Percentiles rank a stretch among this genome's conserved stretches.
phyloP scores from a whole-genome alignment of 345 rosid genomes.

The Lenwebbia sp. region DNA sequence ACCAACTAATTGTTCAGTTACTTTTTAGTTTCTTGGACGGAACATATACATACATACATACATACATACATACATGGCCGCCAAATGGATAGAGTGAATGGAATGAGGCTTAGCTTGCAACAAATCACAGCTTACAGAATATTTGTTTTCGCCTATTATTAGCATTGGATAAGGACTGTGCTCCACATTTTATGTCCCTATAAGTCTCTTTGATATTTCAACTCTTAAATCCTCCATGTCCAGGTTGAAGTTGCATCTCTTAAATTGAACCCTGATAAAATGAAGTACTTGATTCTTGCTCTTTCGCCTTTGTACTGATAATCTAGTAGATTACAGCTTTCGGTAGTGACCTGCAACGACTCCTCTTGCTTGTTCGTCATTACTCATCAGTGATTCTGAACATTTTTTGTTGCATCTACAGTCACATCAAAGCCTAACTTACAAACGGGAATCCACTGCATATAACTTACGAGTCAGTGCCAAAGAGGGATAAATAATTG shows the following conservation, averaged over 20 bases:
- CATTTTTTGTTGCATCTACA: neutral
- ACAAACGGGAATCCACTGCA: neutral
- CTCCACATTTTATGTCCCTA: neutral
- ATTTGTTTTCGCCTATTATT: no score
- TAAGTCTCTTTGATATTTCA: neutral
- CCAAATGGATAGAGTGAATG: neutral
- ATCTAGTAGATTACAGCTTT: no score
- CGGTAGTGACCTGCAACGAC: neutral
- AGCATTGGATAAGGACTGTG: neutral
- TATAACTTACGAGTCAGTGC: neutral
- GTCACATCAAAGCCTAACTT: neutral
- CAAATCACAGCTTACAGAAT: neutral
- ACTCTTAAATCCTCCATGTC: neutral
- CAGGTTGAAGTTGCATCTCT: neutral
- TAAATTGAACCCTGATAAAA: neutral
- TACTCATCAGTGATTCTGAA: neutral
- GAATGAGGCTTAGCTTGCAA: neutral
- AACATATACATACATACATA: no score
- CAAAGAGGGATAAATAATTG: neutral
- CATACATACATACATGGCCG: neutral
- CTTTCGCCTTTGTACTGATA: no score
- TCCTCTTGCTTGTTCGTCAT: neutral
- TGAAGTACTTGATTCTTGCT: no score
- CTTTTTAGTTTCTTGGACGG: no score
- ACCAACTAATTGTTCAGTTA: neutral